These are phyloP conservation scores for Phyllostachys edulis DNA, from an alignment of 176 grass and related monocot genomes.

Conservation along the genomic window DNA sequence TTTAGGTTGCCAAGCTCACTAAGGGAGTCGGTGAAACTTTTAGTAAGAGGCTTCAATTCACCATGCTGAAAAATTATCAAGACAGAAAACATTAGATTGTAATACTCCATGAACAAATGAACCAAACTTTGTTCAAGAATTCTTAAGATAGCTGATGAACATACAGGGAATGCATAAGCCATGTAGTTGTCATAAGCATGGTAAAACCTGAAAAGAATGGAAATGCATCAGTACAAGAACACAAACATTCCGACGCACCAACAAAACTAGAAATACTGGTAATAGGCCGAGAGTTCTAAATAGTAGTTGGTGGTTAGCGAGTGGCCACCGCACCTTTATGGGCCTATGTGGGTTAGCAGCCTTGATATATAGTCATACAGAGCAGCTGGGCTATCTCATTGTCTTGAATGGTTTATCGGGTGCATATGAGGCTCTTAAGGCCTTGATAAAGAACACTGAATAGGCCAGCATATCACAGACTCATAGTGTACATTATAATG, in stretches of 20 bases:
- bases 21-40: no score
- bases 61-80: no score
- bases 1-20: no score
- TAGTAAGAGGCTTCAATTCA: no score
- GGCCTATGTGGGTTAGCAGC: neutral
- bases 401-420: neutral
- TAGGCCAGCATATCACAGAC: neutral
- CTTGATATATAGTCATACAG: neutral
- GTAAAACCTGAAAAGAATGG: slow-evolving; percentile 81
- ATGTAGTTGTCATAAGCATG: slow-evolving; percentile 99
- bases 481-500: neutral
- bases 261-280: neutral
- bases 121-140: no score
- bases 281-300: no score
- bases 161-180: slow-evolving; percentile 89
- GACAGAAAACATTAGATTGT: no score
- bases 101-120: no score
- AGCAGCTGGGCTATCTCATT: neutral
- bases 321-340: neutral
- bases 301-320: neutral
- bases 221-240: slow-evolving; percentile 27
- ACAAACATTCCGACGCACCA: neutral
- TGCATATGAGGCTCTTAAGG: neutral
- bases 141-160: no score
- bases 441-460: neutral